phyloP scores from a whole-genome alignment of 768 basidiomycete species.

The Boletellus emodensis region DNA sequence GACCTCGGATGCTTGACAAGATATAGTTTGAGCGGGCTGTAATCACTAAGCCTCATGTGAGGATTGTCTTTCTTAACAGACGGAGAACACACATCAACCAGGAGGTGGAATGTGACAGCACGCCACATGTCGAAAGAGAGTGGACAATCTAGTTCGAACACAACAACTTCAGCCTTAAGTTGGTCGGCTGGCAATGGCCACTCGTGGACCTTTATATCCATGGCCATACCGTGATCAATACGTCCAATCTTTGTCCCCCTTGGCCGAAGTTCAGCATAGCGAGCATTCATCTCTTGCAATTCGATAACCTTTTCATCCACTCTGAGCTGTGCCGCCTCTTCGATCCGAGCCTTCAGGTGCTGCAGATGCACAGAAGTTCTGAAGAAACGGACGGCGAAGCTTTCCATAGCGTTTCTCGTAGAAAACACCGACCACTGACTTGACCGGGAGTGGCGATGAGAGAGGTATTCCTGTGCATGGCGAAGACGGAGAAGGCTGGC shows the following conservation, averaged over 20 bases:
- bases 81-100: slow-evolving; percentile 32
- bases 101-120: slow-evolving; percentile 18
- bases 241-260: neutral
- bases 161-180: neutral
- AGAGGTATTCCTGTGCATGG: slow-evolving; percentile 29
- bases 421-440: slow-evolving; percentile 33
- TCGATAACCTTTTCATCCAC: slow-evolving; percentile 27
- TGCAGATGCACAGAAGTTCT: slow-evolving; percentile 11
- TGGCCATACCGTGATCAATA: neutral
- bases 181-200: slow-evolving; percentile 41
- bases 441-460: slow-evolving; percentile 20
- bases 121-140: neutral
- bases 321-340: slow-evolving; percentile 19
- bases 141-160: slow-evolving; percentile 2
- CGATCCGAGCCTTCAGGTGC: slow-evolving; percentile 26
- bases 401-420: slow-evolving; percentile 3
- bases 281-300: slow-evolving; percentile 8
- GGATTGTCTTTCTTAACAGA: neutral
- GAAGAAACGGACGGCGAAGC: slow-evolving; percentile 36
- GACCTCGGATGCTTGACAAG: slow-evolving; percentile 1
- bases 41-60: slow-evolving; percentile 1
- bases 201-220: slow-evolving; percentile 29
- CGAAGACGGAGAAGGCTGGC: slow-evolving; percentile 26
- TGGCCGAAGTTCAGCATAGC: too few species aligned
- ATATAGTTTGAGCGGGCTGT: neutral